These are phyloP conservation scores for Fusarium floridanum DNA, from an alignment of 2,329 filamentous ascomycete species.

Conservation along the genomic window DNA sequence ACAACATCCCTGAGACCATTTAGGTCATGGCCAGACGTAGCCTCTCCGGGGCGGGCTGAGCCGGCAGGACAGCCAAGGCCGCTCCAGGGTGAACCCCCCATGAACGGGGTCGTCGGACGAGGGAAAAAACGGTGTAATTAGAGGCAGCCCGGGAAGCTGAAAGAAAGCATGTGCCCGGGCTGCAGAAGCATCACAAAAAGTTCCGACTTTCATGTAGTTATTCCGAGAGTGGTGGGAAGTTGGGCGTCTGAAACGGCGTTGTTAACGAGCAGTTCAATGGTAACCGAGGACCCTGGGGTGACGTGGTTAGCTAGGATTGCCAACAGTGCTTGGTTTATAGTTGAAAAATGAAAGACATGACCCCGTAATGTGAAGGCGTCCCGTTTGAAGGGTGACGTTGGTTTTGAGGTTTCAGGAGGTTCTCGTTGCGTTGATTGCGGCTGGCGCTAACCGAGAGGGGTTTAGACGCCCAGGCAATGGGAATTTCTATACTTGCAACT, in stretches of 20 bases:
- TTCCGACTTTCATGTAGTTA: conserved; percentile 47
- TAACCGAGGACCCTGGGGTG: conserved; percentile 6
- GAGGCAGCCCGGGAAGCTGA: conserved; percentile 40
- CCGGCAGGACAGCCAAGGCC: conserved; percentile 35
- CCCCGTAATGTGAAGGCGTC: not conserved
- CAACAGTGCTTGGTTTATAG: not conserved
- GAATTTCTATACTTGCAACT: conserved; percentile 27
- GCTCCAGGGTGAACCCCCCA: conserved; percentile 25
- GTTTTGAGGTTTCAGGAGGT: not conserved
- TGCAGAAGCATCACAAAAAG: conserved; percentile 48
- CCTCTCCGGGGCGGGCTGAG: conserved; percentile 28
- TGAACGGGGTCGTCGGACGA: conserved; percentile 40
- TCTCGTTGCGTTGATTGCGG: not conserved
- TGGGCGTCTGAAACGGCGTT: conserved; percentile 47
- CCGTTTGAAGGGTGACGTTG: not conserved
- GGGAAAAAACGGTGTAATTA: conserved; percentile 44
- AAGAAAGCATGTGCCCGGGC: conserved; percentile 35
- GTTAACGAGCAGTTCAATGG: conserved; percentile 43
- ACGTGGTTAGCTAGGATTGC: not conserved
- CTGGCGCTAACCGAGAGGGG: conserved; percentile 41
- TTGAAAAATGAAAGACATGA: not conserved
- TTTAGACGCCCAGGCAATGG: conserved; percentile 25
- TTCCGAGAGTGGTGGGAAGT: conserved; percentile 41
- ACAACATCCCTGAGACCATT: conserved; percentile 69
- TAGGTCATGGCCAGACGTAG: conserved; percentile 45